Conservation (phyloP, 257 asterid species). For the Plantago major region DNA sequence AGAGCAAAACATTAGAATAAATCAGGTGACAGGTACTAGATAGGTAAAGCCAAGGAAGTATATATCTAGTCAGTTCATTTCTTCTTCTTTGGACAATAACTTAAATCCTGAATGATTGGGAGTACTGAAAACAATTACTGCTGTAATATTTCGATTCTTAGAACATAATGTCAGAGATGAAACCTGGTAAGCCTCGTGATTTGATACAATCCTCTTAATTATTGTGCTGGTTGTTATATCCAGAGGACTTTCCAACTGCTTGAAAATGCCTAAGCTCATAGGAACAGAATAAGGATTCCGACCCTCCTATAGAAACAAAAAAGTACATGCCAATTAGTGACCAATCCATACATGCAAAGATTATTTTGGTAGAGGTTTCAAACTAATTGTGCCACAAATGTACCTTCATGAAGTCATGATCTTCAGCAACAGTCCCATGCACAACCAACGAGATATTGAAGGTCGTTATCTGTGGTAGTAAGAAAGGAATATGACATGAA, state of each 20-base stretch:
- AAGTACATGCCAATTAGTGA: conserved; percentile 14
- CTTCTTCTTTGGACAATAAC: too few species aligned
- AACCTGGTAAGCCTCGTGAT: conserved; percentile 94
- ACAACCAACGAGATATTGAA: conserved; percentile 85
- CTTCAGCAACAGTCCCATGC: conserved; percentile 84
- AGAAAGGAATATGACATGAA: conserved; percentile 13
- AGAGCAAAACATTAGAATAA: neutral
- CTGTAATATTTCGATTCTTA: too few species aligned
- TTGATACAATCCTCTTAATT: conserved; percentile 83
- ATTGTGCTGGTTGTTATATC: conserved; percentile 91
- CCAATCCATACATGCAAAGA: conserved; percentile 5
- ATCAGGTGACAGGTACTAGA: neutral
- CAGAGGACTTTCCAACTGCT: conserved; percentile 79
- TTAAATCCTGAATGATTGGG: conserved; percentile 1
- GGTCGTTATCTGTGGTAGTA: conserved; percentile 69
- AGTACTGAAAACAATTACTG: too few species aligned
- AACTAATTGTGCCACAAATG: conserved; percentile 9
- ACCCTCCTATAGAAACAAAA: conserved; percentile 46
- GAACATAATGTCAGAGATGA: neutral
- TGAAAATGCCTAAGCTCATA: conserved; percentile 56
- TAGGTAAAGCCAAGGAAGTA: neutral
- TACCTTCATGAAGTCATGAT: conserved; percentile 82
- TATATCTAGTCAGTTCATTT: neutral
- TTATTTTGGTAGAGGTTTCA: neutral
- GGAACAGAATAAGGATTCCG: conserved; percentile 74